These are phyloP conservation scores for Elaeis guineensis DNA, from an alignment of 176 grass and related monocot species.

Conservation along the genomic window DNA sequence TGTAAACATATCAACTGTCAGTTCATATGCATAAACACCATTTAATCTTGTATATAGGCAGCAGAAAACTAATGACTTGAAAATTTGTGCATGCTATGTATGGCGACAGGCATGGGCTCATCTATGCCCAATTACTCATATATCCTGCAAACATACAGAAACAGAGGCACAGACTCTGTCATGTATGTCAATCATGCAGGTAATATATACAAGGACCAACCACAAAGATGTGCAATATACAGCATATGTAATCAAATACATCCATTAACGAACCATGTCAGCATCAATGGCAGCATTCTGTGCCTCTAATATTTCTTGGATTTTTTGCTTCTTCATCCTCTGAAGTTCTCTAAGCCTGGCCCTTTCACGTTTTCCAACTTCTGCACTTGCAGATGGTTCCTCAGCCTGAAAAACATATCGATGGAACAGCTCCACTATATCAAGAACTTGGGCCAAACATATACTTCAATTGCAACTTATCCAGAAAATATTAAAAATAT, in stretches of 20 bases:
- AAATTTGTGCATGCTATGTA: too few relatives aligned
- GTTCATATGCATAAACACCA: not conserved
- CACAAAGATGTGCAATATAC: too few relatives aligned
- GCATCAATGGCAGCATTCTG: constrained; percentile 55
- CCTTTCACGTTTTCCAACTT: constrained; percentile 47
- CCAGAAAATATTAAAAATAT: too few relatives aligned
- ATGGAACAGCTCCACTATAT: not conserved
- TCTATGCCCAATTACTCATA: too few relatives aligned
- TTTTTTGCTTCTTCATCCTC: constrained; percentile 57
- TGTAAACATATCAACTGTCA: constrained; percentile 21
- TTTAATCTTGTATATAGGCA: too few relatives aligned
- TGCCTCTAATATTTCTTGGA: constrained; percentile 51
- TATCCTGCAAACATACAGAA: too few relatives aligned
- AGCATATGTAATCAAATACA: not conserved
- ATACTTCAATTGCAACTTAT: too few relatives aligned
- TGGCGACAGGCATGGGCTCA: too few relatives aligned
- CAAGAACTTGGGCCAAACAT: not conserved
- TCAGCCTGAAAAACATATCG: constrained; percentile 30
- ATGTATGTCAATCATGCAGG: too few relatives aligned
- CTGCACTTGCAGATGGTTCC: constrained; percentile 19
- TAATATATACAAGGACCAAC: too few relatives aligned
- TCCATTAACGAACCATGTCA: constrained; percentile 41
- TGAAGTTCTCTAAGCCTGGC: constrained; percentile 57
- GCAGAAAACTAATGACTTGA: too few relatives aligned
- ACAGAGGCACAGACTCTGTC: too few relatives aligned